Evolutionary conservation across 2,329 filamentous ascomycete genomes (phyloP).

Genomic region (Penicillium digitatum): DNA sequence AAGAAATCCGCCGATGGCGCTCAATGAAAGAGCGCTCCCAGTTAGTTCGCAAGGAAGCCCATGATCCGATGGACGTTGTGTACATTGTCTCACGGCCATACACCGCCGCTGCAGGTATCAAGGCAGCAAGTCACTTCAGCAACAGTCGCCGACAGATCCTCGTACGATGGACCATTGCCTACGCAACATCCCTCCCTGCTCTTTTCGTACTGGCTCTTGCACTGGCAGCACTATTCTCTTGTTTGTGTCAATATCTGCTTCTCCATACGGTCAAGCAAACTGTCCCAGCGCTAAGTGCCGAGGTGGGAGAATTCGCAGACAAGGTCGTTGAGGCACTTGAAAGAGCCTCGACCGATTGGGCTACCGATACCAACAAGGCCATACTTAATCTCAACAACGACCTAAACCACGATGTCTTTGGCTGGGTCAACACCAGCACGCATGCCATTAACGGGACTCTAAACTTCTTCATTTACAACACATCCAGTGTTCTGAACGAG

Average conservation of each 20-base stretch:
- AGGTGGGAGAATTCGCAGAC: conserved; percentile 76
- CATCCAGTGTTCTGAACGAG: conserved; percentile 66
- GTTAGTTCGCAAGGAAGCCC: conserved; percentile 61
- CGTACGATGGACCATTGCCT: conserved; percentile 77
- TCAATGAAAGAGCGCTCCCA: conserved; percentile 66
- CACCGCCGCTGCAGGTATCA: conserved; percentile 68
- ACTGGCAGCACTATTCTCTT: conserved; percentile 75
- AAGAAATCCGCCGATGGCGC: conserved; percentile 74
- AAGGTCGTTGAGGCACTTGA: conserved; percentile 70
- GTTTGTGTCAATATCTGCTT: conserved; percentile 77
- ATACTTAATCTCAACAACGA: conserved; percentile 62
- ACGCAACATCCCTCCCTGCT: conserved; percentile 77
- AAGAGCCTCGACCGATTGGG: conserved; percentile 72
- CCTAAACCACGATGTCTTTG: conserved; percentile 80
- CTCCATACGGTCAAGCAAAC: conserved; percentile 68
- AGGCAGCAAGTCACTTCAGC: conserved; percentile 60
- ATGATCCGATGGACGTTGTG: conserved; percentile 80
- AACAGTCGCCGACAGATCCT: conserved; percentile 65
- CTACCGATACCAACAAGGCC: conserved; percentile 68
- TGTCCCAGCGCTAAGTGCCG: conserved; percentile 66
- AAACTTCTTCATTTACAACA: conserved; percentile 73
- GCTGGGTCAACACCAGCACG: conserved; percentile 82
- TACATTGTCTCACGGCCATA: conserved; percentile 82
- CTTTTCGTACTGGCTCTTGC: conserved; percentile 83
- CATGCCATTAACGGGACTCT: conserved; percentile 79